Conservation (phyloP, 2,329 filamentous ascomycete genomes). For the Akanthomyces uredinophilus region DNA sequence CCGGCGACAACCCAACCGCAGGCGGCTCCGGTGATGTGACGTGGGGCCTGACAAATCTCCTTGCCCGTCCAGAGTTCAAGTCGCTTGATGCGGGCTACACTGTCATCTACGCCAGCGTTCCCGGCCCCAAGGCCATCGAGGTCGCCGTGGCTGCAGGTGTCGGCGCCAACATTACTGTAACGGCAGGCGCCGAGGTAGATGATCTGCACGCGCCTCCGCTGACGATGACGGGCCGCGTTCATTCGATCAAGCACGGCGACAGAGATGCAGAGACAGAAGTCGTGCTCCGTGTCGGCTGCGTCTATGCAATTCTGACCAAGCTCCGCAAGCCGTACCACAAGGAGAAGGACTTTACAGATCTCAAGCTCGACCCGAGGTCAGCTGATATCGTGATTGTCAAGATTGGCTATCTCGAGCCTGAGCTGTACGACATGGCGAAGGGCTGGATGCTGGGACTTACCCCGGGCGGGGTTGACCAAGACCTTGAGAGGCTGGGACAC, state of each 20-base stretch:
- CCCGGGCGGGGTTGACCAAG: conserved; percentile 50
- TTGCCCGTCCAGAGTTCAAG: conserved; percentile 41
- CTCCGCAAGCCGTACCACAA: conserved; percentile 50
- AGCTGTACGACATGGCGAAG: conserved; percentile 47
- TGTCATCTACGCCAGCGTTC: conserved; percentile 50
- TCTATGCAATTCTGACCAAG: conserved; percentile 47
- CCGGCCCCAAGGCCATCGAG: conserved; percentile 39
- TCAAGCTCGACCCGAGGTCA: conserved; percentile 39
- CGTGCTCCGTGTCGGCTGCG: conserved; percentile 44
- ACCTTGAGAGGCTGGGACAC: conserved; percentile 44
- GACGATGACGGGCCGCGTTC: conserved; percentile 45
- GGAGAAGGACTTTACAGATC: conserved; percentile 46
- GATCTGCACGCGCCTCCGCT: conserved; percentile 42
- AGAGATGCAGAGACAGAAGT: conserved; percentile 41
- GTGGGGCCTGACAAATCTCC: conserved; percentile 42
- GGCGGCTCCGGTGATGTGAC: conserved; percentile 50
- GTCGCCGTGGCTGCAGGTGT: conserved; percentile 40
- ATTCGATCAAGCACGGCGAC: conserved; percentile 47
- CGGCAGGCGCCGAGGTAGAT: conserved; percentile 46
- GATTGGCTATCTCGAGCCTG: conserved; percentile 51
- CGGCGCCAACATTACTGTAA: conserved; percentile 44
- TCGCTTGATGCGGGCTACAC: conserved; percentile 27
- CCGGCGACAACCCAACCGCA: conserved; percentile 51
- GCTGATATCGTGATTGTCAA: conserved; percentile 50
- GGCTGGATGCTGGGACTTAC: conserved; percentile 52